Conservation (phyloP, 805 yeast genomes). For the Metschnikowia orientalis region DNA sequence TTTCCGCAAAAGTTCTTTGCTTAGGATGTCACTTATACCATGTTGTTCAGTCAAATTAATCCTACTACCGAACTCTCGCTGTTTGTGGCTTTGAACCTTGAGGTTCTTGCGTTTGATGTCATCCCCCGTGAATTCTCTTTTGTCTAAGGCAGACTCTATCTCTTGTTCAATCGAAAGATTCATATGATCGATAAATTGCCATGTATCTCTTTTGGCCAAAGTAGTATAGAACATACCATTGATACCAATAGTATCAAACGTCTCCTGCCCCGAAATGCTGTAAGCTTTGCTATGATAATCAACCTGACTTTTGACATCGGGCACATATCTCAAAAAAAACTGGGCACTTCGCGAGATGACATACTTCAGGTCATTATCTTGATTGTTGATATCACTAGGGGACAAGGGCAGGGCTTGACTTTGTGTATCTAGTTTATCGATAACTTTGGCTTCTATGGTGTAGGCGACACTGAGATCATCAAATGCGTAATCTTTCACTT, state of each 20-base stretch:
- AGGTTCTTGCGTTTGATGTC: constrained; percentile 34
- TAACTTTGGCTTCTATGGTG: constrained; percentile 50
- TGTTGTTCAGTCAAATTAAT: constrained; percentile 8
- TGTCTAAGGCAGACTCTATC: constrained; percentile 29
- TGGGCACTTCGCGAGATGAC: constrained; percentile 33
- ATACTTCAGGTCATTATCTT: constrained; percentile 29
- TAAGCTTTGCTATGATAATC: constrained; percentile 23
- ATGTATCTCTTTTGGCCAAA: constrained; percentile 26
- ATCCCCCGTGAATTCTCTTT: constrained; percentile 22
- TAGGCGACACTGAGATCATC: constrained; percentile 47
- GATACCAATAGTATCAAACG: constrained; percentile 30
- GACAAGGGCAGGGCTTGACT: constrained; percentile 27
- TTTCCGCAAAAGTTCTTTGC: constrained; percentile 4
- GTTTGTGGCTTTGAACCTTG: constrained; percentile 5
- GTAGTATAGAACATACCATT: constrained; percentile 31
- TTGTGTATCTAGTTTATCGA: constrained; percentile 40
- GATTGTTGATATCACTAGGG: constrained; percentile 36
- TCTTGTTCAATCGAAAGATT: constrained; percentile 34
- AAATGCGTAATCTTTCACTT: constrained; percentile 43
- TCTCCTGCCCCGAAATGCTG: constrained; percentile 23
- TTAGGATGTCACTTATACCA: constrained; percentile 28
- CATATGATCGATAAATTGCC: constrained; percentile 28
- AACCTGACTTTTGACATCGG: constrained; percentile 31
- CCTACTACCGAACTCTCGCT: constrained; percentile 4
- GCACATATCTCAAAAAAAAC: constrained; percentile 37